Base-by-base conservation (phyloP, 148 eudicot genomes). In the Fagopyrum esculentum region DNA sequence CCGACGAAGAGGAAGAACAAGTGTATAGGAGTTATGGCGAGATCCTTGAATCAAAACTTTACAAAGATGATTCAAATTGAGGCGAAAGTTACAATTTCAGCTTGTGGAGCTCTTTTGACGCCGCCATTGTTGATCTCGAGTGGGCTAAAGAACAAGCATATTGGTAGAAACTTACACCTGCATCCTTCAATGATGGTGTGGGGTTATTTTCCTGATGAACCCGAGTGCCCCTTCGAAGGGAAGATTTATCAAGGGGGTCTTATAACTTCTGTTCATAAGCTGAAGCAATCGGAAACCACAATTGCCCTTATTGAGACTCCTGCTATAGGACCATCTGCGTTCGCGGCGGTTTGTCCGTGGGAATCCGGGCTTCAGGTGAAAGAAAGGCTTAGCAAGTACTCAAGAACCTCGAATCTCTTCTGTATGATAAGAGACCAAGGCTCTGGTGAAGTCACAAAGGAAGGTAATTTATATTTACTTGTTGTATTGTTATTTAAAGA, bases 121-220 rank as follows among this genome's bases (percentile, higher is more conserved):
- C 91, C 94, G 5, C 91, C 87, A 0, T 75, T 90, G 2, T 45
- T 90, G 57, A 75, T 78, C 5, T 51, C 79, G 0, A 90, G 94
- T 74, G 94, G 94, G 49, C 51, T 90, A 45, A 86, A 69, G 30
- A 90, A 90, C 82, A 60, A 59, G 59, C 82, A 86, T 71, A 90
- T 90, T 0, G 94, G 94, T 7, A 78, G 69, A 49, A 86, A 90
- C 78, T 86, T 90, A 35, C 91, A 85, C 30, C 82, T 87, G 60
- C 94, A 90, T 69, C 91, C 91, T 0, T 54, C 79, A 19, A 73
- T 76, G 50, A 77, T 87, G 84, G 86, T 83, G 43, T 90, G 94
- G 94, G 94, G 94, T 10, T 83, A 90, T 81, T 90, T 90, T 63
- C 91, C 94, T 0, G 83, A 86, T 51, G 80, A 71, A 45, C 61